phyloP scores from a whole-genome alignment of 2,329 filamentous ascomycete genomes.

The Fusarium temperatum region DNA sequence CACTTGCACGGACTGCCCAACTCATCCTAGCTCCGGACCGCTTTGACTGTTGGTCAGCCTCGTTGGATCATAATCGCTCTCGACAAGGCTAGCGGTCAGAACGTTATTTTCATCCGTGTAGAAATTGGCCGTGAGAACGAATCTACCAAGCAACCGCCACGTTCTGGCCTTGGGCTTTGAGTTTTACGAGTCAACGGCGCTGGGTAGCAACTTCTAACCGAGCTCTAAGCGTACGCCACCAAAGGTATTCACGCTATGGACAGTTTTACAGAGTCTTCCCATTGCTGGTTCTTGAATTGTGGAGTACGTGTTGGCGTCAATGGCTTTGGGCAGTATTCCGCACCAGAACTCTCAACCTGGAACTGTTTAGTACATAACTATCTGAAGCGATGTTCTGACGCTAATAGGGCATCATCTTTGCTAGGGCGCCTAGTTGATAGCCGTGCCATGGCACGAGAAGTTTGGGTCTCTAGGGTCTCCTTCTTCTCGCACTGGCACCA shows the following conservation, averaged over 20 bases:
- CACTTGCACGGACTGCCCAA: constrained; percentile 22
- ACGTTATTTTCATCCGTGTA: neutral
- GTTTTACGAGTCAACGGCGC: constrained; percentile 17
- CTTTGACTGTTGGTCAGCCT: constrained; percentile 26
- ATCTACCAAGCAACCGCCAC: constrained; percentile 8
- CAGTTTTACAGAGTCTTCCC: neutral
- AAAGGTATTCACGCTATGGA: constrained; percentile 1
- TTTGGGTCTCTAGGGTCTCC: constrained; percentile 8
- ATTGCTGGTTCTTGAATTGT: neutral
- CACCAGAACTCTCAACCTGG: neutral
- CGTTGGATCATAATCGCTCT: neutral
- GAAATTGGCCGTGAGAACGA: neutral
- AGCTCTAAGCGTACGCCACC: constrained; percentile 25
- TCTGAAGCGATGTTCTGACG: neutral
- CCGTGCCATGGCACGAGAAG: constrained; percentile 13
- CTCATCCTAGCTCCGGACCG: constrained; percentile 19
- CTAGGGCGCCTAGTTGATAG: neutral
- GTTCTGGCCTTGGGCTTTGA: neutral
- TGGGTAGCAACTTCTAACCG: constrained; percentile 4
- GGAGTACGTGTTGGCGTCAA: neutral
- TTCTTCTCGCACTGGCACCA: constrained; percentile 8
- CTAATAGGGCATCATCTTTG: neutral
- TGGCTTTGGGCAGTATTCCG: neutral
- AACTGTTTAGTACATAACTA: neutral
- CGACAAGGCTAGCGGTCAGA: constrained; percentile 21